These are phyloP conservation scores for Mycena latifolia DNA, from an alignment of 768 basidiomycete genomes.

Conservation along the genomic window DNA sequence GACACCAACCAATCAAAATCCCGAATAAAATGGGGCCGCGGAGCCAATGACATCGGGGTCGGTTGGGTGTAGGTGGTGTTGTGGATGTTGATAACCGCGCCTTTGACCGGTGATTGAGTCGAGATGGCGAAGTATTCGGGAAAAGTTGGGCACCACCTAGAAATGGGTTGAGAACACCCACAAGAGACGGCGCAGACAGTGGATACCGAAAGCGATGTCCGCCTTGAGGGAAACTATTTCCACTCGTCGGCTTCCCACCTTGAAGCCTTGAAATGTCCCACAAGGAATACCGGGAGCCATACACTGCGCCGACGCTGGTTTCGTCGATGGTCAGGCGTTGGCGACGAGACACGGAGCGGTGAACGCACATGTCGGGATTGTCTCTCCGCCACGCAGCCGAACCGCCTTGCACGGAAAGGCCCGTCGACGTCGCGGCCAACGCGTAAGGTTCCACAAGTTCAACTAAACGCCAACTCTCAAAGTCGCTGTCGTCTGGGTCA, in stretches of 20 bases:
- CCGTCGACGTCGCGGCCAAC: slow-evolving; percentile 64
- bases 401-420: slow-evolving; percentile 60
- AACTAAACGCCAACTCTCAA: slow-evolving; percentile 69
- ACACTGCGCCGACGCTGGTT: slow-evolving; percentile 78
- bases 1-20: slow-evolving; percentile 84
- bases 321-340: slow-evolving; percentile 8
- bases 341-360: slow-evolving; percentile 18
- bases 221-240: slow-evolving; percentile 75
- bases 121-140: slow-evolving; percentile 86
- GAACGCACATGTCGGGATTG: slow-evolving; percentile 78
- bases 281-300: slow-evolving; percentile 76
- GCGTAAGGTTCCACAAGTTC: slow-evolving; percentile 82
- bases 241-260: slow-evolving; percentile 81
- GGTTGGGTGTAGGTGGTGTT: slow-evolving; percentile 76
- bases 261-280: slow-evolving; percentile 82
- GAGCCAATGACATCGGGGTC: slow-evolving; percentile 66
- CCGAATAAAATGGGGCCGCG: slow-evolving; percentile 73
- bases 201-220: slow-evolving; percentile 75
- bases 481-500: slow-evolving; percentile 68
- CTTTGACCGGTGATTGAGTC: slow-evolving; percentile 66
- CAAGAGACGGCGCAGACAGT: not conserved
- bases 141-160: slow-evolving; percentile 83
- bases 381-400: slow-evolving; percentile 80
- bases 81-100: slow-evolving; percentile 79
- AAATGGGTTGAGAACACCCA: slow-evolving; percentile 20